Base-by-base conservation (phyloP, 2,329 filamentous ascomycete species). In the Xylaria multiplex region DNA sequence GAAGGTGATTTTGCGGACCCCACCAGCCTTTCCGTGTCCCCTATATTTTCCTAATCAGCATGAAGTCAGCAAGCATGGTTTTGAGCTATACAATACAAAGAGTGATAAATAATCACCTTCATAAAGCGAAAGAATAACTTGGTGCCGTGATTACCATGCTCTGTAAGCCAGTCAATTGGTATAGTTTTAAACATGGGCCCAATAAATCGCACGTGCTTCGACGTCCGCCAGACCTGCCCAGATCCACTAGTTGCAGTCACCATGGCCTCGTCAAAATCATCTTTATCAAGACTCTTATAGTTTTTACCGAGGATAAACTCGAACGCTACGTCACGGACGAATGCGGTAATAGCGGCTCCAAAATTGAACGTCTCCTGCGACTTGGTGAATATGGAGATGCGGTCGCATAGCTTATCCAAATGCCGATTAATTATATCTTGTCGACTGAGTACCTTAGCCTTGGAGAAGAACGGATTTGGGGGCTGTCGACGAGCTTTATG, bases 121-220 rank as follows among this genome's bases (percentile, higher is more conserved):
- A 69, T 4, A 37, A 50, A 59, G 7, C 37, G 55, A 37, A 66
- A 61, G 32, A 66, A 69, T 16, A 60, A 6, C 35, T 65, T 62
- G 4, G 52, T 67, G 35, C 11, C 53, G 42, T 60, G 22, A 27
- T 67, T 57, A 19, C 37, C 53, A 22, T 46, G n/a, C 43, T 61
- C 62, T 5, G 65, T 59, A 42, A 66, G 6, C 64, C 56, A 62
- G 50, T 48, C 32, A 32, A 62, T 32, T 1, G 71, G 72, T 5
- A 72, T 60, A 19, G 61, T 56, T 37, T 59, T 67, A 37, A 74
- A 22, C 16, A 64, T 3, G 1, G 68, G 60, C 11, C 58, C 59
- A 14, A 71, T 45, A 49, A 64, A 73, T 14, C 65, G 70, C 16
- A 71, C 32, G 64, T 72, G 71, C 62, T 71, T 74, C 13, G 62